Conservation (phyloP, 805 yeast species). For the Candida silvicultrix region DNA sequence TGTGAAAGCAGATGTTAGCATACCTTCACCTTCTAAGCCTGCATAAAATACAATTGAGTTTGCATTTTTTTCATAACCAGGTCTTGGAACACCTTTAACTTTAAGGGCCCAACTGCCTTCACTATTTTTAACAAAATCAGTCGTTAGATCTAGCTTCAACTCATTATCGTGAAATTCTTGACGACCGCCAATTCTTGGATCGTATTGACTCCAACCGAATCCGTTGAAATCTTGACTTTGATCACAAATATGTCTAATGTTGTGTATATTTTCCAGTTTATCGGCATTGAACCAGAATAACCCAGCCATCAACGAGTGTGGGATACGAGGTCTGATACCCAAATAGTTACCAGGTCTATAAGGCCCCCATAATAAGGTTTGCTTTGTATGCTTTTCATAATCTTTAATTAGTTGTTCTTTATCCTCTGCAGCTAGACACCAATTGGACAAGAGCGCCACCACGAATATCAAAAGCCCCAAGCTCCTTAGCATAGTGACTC, state of each 20-base stretch:
- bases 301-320: constrained; percentile 70
- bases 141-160: constrained; percentile 53
- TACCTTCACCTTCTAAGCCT: constrained; percentile 61
- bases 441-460: background rate
- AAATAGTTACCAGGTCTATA: constrained; percentile 82
- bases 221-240: constrained; percentile 62
- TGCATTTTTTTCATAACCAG: constrained; percentile 39
- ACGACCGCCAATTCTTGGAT: constrained; percentile 82
- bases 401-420: constrained; percentile 7
- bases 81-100: constrained; percentile 58
- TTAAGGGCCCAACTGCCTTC: constrained; percentile 80
- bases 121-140: constrained; percentile 68
- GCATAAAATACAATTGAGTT: constrained; percentile 74
- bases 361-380: constrained; percentile 83
- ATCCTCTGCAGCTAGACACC: background rate
- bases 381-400: constrained; percentile 31
- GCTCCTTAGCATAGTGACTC: background rate
- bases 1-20: constrained; percentile 33
- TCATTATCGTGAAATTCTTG: constrained; percentile 67
- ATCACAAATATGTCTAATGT: constrained; percentile 69
- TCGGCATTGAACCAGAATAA: constrained; percentile 83
- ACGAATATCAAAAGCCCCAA: background rate
- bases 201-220: constrained; percentile 85
- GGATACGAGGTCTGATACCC: constrained; percentile 79
- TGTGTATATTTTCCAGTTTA: constrained; percentile 42